Base-by-base conservation (phyloP, 441 rosid genomes). In the Erodium trifolium region DNA sequence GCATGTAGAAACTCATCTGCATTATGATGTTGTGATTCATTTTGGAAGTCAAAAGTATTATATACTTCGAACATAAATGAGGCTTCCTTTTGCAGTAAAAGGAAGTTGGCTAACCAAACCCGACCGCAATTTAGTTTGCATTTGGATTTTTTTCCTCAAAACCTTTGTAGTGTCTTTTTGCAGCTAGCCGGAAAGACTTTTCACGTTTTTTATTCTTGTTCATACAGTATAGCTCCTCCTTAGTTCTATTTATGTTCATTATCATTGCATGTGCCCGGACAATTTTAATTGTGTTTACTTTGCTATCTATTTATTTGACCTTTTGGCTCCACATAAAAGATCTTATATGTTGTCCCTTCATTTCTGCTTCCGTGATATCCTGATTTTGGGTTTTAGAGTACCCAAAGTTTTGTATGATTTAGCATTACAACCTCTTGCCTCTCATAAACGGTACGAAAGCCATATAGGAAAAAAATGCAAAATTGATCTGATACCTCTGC, bases 251-350 rank as follows among this genome's bases (percentile, higher is more conserved):
- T 7, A 19, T 59, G 12, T 60, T 18, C 35, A 10, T 23, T 16
- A 59, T 19, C 65, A 60, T 60, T 60, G 65, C 65, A 60, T 60
- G 65, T 23, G 35, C 35, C 23, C 35, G 8, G 2, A 18, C 43
- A 5, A 6, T 37, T 37, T 37, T 11, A 23, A 23, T 23, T 60
- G 31, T 9, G 3, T 60, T 60, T 19, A 23, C 35, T 19, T 60
- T 60, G 35, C 23, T 60, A 23, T 23, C 65, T 2, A 18, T 60
- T 23, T 4, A 12, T 60, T 3, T 11, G 35, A 60, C 65, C 65
- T 60, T 23, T 60, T 60, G 35, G 65, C 65, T 9, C 34, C 65
- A 60, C 27, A 60, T 60, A 59, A 17, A 47, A 23, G 13, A 39
- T 53, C 3, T 62, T n/a, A 60, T 39, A 23, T 49, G 37, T 63